These are phyloP conservation scores for Sporothrix globosa DNA, from an alignment of 2,329 filamentous ascomycete species.

Conservation along the genomic window DNA sequence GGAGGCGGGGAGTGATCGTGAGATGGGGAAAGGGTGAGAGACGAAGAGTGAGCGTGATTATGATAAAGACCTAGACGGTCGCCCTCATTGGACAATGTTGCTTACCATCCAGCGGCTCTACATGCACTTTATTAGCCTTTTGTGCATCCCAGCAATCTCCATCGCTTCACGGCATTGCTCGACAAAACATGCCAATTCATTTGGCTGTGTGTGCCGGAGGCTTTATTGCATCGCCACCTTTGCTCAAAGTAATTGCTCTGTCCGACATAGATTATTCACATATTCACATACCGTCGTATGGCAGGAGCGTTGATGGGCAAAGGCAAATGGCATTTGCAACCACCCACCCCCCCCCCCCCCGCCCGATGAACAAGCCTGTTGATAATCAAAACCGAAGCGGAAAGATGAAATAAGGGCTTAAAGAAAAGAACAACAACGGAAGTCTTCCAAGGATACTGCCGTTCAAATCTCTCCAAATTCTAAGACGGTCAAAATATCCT, in stretches of 20 bases:
- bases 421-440: slow-evolving; percentile 8
- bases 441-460: not conserved
- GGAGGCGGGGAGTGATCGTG: slow-evolving; percentile 24
- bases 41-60: not conserved
- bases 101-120: not conserved
- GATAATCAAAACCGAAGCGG: not conserved
- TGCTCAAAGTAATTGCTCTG: not conserved
- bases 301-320: not conserved
- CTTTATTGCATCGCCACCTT: not conserved
- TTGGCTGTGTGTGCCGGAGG: not conserved
- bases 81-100: not conserved
- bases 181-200: slow-evolving; percentile 23
- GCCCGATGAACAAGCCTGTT: not conserved
- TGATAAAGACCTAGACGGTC: not conserved
- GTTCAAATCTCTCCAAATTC: not conserved
- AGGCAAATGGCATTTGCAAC: slow-evolving; percentile 12
- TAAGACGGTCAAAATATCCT: not conserved
- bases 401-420: not conserved
- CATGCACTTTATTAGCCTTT: slow-evolving; percentile 3
- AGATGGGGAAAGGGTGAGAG: not conserved
- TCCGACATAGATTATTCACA: not conserved
- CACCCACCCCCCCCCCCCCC: slow-evolving; percentile 17
- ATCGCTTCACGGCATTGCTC: slow-evolving; percentile 20
- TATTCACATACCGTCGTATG: not conserved
- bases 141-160: slow-evolving; percentile 1